Evolutionary conservation across 2,329 filamentous ascomycete genomes (phyloP).

Genomic region (Cryphonectria carpinicola): DNA sequence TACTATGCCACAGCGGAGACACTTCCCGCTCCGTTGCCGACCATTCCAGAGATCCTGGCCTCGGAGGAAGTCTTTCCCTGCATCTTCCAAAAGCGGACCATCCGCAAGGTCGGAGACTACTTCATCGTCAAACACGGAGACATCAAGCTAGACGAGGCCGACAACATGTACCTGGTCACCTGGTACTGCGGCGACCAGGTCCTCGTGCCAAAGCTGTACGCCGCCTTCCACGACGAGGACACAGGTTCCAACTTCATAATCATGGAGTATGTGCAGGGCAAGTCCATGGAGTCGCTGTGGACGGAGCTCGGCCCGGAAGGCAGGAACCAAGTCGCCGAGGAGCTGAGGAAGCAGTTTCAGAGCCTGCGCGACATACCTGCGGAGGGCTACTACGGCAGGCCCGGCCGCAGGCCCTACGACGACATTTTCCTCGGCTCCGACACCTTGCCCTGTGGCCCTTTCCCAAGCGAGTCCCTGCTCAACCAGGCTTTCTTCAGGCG

Average conservation of each 20-base stretch:
- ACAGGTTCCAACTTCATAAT: conserved; percentile 6
- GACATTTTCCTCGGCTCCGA: conserved; percentile 11
- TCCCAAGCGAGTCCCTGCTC: not conserved
- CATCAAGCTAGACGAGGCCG: conserved; percentile 13
- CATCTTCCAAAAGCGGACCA: conserved; percentile 4
- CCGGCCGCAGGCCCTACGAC: conserved; percentile 3
- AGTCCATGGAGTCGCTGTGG: not conserved
- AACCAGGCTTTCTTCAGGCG: conserved; percentile 6
- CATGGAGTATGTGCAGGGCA: conserved; percentile 10
- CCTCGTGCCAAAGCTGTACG: conserved; percentile 5
- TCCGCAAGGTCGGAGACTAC: conserved; percentile 3
- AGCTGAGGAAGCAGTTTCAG: not conserved
- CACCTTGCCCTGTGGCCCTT: not conserved
- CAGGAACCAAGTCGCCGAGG: not conserved
- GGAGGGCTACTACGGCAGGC: conserved; percentile 5
- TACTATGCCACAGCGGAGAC: conserved; percentile 7
- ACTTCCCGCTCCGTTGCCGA: conserved; percentile 2
- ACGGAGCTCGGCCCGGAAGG: not conserved
- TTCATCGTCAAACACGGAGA: conserved; percentile 11
- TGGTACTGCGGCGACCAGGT: not conserved
- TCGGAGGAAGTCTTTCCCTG: conserved; percentile 6
- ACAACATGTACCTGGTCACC: conserved; percentile 8
- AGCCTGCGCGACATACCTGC: not conserved
- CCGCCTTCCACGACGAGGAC: not conserved
- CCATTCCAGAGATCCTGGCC: not conserved